Base-by-base conservation (phyloP, 2,329 filamentous ascomycete genomes). In the Reticulascus tulasneorum region DNA sequence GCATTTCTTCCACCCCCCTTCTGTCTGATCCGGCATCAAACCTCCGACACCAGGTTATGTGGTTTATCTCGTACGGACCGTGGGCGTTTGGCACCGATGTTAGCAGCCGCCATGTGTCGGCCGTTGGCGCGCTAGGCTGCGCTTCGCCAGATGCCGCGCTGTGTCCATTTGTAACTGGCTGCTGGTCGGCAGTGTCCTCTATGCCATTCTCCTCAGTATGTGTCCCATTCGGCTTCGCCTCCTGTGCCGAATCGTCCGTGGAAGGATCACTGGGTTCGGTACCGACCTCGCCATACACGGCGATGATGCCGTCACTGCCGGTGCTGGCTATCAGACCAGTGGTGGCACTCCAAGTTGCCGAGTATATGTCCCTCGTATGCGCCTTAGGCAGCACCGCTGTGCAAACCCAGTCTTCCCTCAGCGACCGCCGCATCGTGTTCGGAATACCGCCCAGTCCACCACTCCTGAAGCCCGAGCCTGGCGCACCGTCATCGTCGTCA, bases 61-160 rank as follows among this genome's bases (percentile, higher is more conserved):
- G 89, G 53, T 98, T 98, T 46, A 97, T 75, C 63, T 98, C 93
- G 54, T 91, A 96, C 3, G 94, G 86, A 1, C 88, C 90, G 58
- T 98, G 93, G 3, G 83, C 86, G 22, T 82, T 82, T 30, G 82
- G 71, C 2, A 85, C 55, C n/a, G 76, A 75, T 0, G 79, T 77
- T 12, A 94, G 54, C 4, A 91, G 62, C 7, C 71, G 69, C 93
- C 93, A 97, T 41, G 76, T 72, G 18, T 23, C 28, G 11, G 28
- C 37, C 20, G 20, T 38, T 12, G 21, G 23, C 17, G 30, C 28
- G 15, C 15, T 23, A 9, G 33, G 16, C 18, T 38, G n/a, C n/a
- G n/a, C 15, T n/a, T 35, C 49, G 21, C 40, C 45, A 9, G 43
- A 26, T 9, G 33, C 47, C 52, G 55, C 49, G 37, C n/a, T 31